A percentile compares a stretch with the other conserved stretches of the same genome.
Evolutionary conservation across 1,284 basidiomycete species (phyloP).

Genomic region (Naganishia cerealis): DNA sequence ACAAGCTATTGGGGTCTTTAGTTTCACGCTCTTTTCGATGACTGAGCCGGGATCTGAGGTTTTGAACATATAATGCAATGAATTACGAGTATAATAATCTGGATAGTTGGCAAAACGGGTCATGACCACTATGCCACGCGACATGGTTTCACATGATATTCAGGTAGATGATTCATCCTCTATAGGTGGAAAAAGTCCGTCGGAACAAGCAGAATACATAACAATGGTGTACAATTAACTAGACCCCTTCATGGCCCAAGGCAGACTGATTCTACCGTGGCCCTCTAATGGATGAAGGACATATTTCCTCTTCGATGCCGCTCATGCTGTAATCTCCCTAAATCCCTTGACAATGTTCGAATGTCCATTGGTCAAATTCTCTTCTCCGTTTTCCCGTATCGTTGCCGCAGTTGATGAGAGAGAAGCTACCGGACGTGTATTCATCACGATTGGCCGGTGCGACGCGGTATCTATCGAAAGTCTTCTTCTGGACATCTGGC

Average conservation of each 20-base stretch:
- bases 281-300: neutral
- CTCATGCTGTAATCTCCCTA: slow-evolving; percentile 16
- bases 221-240: slow-evolving; percentile 15
- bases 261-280: neutral
- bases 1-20: neutral
- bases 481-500: slow-evolving; percentile 24
- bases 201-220: slow-evolving; percentile 18
- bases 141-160: neutral
- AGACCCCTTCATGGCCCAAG: neutral
- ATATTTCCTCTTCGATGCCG: neutral
- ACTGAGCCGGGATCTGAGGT: neutral
- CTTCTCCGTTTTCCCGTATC: slow-evolving; percentile 16
- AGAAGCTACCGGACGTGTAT: neutral
- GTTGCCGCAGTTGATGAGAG: neutral
- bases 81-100: neutral
- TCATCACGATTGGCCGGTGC: slow-evolving; percentile 1
- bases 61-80: neutral
- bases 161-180: neutral
- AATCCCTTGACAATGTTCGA: slow-evolving; percentile 18
- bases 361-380: neutral
- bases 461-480: slow-evolving; percentile 12
- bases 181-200: slow-evolving; percentile 18
- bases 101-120: neutral
- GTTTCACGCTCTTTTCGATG: slow-evolving; percentile 31
- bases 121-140: neutral